A percentile compares a stretch with the other conserved stretches of the same genome.
Evolutionary conservation across 2,329 filamentous ascomycete genomes (phyloP).

Genomic region (Fusarium coffeatum): DNA sequence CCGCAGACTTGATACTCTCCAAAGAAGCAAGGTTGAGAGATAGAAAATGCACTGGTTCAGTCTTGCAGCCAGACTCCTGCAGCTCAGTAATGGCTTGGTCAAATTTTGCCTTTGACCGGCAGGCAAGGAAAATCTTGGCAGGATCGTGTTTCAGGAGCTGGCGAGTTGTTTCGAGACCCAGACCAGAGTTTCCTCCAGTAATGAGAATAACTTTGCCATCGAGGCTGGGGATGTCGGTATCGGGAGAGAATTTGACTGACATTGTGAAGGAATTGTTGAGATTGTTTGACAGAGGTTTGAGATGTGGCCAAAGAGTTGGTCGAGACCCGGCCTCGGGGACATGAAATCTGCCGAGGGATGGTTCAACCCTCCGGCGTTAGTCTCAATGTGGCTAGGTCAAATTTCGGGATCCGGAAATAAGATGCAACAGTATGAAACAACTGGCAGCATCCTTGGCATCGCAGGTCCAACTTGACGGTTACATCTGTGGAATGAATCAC

Average conservation of each 20-base stretch:
- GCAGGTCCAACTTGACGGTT: neutral
- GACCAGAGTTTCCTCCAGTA: constrained; percentile 6
- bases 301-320: neutral
- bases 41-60: neutral
- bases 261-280: neutral
- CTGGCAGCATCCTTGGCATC: neutral
- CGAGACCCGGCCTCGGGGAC: neutral
- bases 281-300: neutral
- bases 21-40: neutral
- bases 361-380: neutral
- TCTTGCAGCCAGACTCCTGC: neutral
- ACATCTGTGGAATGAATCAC: neutral
- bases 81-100: neutral
- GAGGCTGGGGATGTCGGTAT: constrained; percentile 3
- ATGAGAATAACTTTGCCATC: constrained; percentile 10
- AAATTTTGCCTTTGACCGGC: constrained; percentile 12
- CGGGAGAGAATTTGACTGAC: neutral
- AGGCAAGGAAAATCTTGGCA: neutral
- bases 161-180: neutral
- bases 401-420: neutral
- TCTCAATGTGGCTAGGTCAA: neutral
- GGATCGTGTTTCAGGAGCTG: constrained; percentile 8
- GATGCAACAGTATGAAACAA: neutral
- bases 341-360: neutral
- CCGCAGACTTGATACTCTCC: constrained; percentile 2